phyloP scores from a whole-genome alignment of 345 rosid genomes.

The Clarkia xantiana region DNA sequence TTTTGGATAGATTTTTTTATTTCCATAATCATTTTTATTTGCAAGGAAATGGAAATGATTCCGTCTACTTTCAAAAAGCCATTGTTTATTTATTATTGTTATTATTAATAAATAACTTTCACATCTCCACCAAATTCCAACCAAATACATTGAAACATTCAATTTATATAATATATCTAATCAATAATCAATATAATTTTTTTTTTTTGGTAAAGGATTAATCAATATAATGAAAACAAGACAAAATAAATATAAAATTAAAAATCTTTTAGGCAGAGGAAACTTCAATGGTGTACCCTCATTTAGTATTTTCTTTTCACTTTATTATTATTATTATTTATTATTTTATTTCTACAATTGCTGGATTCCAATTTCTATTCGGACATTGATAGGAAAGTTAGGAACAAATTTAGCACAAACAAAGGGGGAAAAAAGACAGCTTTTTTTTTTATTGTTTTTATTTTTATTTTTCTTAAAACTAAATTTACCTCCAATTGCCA shows the following conservation, averaged over 20 bases:
- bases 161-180: background rate
- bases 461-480: background rate
- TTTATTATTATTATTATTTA: constrained; percentile 4
- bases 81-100: background rate
- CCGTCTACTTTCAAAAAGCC: constrained; percentile 7
- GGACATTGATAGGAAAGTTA: constrained; percentile 12
- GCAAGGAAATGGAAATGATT: background rate
- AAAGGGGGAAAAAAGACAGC: background rate
- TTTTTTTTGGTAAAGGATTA: background rate
- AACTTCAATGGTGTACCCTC: background rate
- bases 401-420: constrained; percentile 9
- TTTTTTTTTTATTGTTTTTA: background rate
- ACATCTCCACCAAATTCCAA: constrained; percentile 8
- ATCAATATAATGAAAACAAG: background rate
- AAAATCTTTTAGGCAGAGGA: background rate
- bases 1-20: background rate
- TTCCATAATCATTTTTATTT: background rate
- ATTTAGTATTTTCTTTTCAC: constrained; percentile 7
- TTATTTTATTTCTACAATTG: background rate
- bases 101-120: constrained; percentile 3
- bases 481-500: too few relatives aligned
- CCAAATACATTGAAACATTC: constrained; percentile 6
- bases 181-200: background rate
- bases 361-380: constrained; percentile 1
- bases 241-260: background rate